Evolutionary conservation across 192 early-diverging fungal genomes (phyloP).

Genomic region (Glomus cerebriforme): DNA sequence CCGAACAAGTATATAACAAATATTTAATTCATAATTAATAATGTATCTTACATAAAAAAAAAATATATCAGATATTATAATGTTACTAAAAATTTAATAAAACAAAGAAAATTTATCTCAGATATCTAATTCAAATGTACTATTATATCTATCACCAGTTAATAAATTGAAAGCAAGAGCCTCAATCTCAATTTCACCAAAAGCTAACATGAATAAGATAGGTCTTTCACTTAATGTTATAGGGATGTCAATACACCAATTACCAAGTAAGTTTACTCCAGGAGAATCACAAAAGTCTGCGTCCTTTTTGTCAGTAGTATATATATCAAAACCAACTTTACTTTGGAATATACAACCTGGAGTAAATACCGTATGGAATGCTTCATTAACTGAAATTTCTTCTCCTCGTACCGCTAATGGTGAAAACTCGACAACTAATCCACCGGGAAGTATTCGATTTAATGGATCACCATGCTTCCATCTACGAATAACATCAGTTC

Average conservation of each 20-base stretch:
- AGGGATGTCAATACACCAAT: background rate
- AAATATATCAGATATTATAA: too few species aligned
- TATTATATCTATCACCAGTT: slow-evolving; percentile 7
- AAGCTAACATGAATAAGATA: background rate
- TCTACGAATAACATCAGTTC: background rate
- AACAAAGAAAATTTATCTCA: background rate
- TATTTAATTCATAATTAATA: too few species aligned
- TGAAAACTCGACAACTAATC: background rate
- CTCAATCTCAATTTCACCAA: slow-evolving; percentile 12
- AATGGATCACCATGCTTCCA: background rate
- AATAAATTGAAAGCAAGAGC: background rate
- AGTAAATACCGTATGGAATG: background rate
- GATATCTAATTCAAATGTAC: slow-evolving; percentile 7
- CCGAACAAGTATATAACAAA: too few species aligned
- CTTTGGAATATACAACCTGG: background rate
- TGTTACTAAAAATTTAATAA: too few species aligned
- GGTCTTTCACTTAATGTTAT: background rate
- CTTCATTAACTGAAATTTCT: background rate
- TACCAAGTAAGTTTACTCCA: background rate
- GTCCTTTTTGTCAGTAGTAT: background rate
- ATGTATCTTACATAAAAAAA: too few species aligned
- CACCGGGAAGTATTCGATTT: background rate
- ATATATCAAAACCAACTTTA: slow-evolving; percentile 3
- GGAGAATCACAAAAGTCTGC: background rate
- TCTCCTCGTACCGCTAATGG: background rate